Percentiles rank a stretch among this genome's conserved stretches.
phyloP scores from a whole-genome alignment of 768 basidiomycete species.

The Calocera viscosa region DNA sequence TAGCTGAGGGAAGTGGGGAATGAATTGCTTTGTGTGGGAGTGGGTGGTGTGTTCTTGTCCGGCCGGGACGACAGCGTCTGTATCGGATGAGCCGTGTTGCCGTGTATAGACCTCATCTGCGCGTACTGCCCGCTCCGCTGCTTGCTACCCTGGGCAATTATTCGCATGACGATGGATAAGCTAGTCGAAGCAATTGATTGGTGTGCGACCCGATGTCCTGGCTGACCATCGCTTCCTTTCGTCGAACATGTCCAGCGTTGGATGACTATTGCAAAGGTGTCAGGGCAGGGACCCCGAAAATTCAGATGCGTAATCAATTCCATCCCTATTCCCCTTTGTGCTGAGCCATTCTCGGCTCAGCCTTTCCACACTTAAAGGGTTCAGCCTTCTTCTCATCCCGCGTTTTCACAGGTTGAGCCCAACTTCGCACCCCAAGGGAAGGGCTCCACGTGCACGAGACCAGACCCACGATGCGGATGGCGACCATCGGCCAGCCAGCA shows the following conservation, averaged over 20 bases:
- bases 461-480: no score
- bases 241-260: no score
- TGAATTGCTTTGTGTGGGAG: constrained; percentile 1
- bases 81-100: neutral
- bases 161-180: no score
- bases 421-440: neutral
- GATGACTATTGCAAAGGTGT: no score
- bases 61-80: neutral
- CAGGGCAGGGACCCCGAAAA: neutral
- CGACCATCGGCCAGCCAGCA: no score
- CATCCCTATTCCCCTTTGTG: neutral
- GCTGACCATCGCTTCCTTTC: no score
- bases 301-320: neutral
- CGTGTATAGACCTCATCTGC: neutral
- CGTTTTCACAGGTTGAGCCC: neutral
- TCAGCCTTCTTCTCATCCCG: neutral
- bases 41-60: neutral
- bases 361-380: neutral
- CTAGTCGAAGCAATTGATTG: no score
- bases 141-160: no score
- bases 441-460: no score
- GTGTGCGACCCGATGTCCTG: no score
- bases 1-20: neutral
- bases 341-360: constrained; percentile 3
- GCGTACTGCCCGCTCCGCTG: neutral